Evolutionary conservation across 2,329 filamentous ascomycete species (phyloP).

Genomic region (Alternaria sp.): DNA sequence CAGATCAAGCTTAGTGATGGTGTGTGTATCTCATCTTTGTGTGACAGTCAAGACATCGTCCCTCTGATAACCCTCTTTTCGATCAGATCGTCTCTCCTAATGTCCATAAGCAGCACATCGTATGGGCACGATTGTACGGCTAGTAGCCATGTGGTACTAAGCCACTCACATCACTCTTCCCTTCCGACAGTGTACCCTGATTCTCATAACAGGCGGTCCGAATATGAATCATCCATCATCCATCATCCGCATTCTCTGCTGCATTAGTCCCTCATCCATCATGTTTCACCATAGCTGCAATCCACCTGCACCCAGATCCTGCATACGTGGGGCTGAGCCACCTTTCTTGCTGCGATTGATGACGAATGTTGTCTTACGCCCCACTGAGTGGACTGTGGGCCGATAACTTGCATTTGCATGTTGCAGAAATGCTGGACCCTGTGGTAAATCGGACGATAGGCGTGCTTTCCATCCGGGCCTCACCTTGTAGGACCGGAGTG

Average conservation of each 20-base stretch:
- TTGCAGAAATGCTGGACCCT: constrained; percentile 2
- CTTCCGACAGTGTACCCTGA: background rate
- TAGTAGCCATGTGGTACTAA: background rate
- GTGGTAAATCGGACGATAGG: constrained; percentile 3
- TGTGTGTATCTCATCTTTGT: background rate
- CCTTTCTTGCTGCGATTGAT: background rate
- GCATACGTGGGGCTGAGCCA: background rate
- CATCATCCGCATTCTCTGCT: constrained; percentile 5
- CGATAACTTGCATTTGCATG: constrained; percentile 6
- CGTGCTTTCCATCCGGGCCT: background rate
- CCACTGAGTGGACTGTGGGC: background rate
- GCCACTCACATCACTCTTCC: background rate
- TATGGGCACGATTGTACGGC: background rate
- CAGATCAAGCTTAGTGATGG: background rate
- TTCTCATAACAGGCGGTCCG: background rate
- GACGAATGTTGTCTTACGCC: background rate
- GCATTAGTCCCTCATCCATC: constrained; percentile 1
- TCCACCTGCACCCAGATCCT: background rate
- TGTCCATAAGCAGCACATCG: background rate
- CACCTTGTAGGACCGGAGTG: background rate
- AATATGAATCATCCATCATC: constrained; percentile 8
- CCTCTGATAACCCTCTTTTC: background rate
- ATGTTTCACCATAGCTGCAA: constrained; percentile 5
- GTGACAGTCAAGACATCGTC: constrained; percentile 1
- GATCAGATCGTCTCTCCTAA: background rate